Evolutionary conservation across 768 basidiomycete species (phyloP).

Genomic region (Boletus coccyginus): DNA sequence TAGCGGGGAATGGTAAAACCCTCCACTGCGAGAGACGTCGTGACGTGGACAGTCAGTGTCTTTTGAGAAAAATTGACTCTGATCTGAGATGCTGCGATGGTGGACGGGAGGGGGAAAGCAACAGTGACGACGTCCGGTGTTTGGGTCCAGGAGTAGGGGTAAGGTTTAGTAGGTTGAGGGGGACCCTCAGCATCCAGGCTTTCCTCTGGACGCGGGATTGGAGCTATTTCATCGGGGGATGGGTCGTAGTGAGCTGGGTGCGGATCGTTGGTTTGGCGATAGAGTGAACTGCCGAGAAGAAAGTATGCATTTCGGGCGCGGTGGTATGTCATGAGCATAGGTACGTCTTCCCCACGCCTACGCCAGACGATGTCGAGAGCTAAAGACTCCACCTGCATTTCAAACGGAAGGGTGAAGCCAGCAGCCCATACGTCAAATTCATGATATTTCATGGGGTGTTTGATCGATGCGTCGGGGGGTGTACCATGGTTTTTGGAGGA

Average conservation of each 20-base stretch:
- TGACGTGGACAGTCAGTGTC: slow-evolving; percentile 64
- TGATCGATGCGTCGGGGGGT: slow-evolving; percentile 17
- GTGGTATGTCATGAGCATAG: slow-evolving; percentile 53
- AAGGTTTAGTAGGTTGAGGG: slow-evolving; percentile 47
- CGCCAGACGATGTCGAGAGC: slow-evolving; percentile 64
- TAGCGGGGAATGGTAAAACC: slow-evolving; percentile 53
- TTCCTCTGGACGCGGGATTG: slow-evolving; percentile 65
- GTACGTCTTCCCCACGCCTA: slow-evolving; percentile 67
- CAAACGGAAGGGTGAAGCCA: slow-evolving; percentile 45
- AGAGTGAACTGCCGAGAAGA: slow-evolving; percentile 56
- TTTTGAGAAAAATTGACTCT: slow-evolving; percentile 62
- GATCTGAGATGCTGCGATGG: slow-evolving; percentile 60
- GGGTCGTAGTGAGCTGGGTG: slow-evolving; percentile 48
- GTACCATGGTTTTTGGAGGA: slow-evolving; percentile 55
- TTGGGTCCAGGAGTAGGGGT: slow-evolving; percentile 94
- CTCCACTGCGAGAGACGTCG: slow-evolving; percentile 29
- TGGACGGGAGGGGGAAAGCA: slow-evolving; percentile 78
- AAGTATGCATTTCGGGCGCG: slow-evolving; percentile 45
- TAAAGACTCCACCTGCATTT: slow-evolving; percentile 29
- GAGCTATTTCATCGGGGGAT: slow-evolving; percentile 60
- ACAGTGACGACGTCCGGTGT: slow-evolving; percentile 79
- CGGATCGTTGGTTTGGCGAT: slow-evolving; percentile 40
- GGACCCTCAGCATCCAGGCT: slow-evolving; percentile 41
- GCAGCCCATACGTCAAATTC: slow-evolving; percentile 70
- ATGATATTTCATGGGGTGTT: slow-evolving; percentile 27